phyloP scores from a whole-genome alignment of 768 basidiomycete genomes.

The Suillus weaverae region DNA sequence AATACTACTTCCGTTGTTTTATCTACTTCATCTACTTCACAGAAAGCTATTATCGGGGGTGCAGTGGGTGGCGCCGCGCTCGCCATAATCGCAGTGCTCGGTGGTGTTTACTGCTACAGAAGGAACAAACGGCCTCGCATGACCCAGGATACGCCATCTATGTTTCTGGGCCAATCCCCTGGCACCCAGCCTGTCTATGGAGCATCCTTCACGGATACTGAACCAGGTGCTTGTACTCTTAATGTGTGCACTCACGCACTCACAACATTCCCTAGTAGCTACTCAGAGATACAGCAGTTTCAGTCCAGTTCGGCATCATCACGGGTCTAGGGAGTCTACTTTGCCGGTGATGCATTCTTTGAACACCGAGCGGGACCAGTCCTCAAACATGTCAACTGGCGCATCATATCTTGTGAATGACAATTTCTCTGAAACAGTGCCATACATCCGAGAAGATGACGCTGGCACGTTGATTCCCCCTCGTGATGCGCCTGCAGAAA shows the following conservation, averaged over 20 bases:
- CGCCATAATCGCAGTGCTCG: not conserved
- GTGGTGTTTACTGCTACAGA: not conserved
- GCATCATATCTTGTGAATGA: not conserved
- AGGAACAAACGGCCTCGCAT: not conserved
- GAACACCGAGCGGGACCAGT: not conserved
- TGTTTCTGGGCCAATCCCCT: not conserved
- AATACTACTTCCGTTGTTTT: not conserved
- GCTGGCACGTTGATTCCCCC: slow-evolving; percentile 1
- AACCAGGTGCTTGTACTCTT: not conserved
- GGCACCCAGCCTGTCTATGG: not conserved
- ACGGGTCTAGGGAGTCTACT: not conserved
- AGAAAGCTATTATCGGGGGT: not conserved
- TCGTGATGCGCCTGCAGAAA: not conserved
- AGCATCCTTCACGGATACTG: not conserved
- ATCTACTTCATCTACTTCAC: not conserved
- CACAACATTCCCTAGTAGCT: not conserved
- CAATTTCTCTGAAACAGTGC: not conserved
- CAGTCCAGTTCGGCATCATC: not conserved
- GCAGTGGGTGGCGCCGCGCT: not conserved
- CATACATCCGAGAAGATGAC: not conserved
- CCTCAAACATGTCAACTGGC: not conserved
- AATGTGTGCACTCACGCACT: not conserved
- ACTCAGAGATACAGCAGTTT: not conserved
- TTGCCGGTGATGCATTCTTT: not conserved
- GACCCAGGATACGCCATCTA: not conserved